Percentiles rank a stretch among this genome's conserved stretches.
These are phyloP conservation scores for Colletotrichum godetiae DNA, from an alignment of 2,329 filamentous ascomycete species.

Conservation along the genomic window DNA sequence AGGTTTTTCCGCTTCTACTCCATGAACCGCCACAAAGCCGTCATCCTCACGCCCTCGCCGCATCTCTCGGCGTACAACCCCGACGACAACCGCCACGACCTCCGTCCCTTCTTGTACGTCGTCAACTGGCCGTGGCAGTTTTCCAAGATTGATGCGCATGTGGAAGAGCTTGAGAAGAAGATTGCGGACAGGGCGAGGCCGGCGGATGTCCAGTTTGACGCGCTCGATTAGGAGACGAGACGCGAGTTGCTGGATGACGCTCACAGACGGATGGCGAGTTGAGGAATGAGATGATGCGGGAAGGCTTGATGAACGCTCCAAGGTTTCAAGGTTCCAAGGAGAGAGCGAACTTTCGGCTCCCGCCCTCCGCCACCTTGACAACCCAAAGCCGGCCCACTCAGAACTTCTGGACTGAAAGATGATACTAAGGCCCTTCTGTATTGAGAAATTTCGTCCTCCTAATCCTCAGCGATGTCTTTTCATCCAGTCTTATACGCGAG, in stretches of 20 bases:
- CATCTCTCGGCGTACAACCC: conserved; percentile 53
- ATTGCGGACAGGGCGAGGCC: conserved; percentile 32
- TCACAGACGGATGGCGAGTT: background rate
- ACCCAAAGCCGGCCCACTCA: too few relatives aligned
- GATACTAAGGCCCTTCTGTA: too few relatives aligned
- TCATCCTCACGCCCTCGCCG: conserved; percentile 67
- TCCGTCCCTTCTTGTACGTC: conserved; percentile 52
- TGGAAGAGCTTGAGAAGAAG: conserved; percentile 46
- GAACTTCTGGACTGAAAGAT: too few relatives aligned
- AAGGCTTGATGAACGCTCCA: too few relatives aligned
- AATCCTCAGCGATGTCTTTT: too few relatives aligned
- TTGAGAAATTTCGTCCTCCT: too few relatives aligned
- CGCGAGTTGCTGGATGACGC: background rate
- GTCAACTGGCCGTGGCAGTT: conserved; percentile 51
- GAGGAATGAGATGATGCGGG: background rate
- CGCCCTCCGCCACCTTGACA: too few relatives aligned
- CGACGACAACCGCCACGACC: conserved; percentile 54
- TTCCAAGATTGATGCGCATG: conserved; percentile 52
- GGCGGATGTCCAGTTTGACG: background rate
- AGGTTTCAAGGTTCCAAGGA: too few relatives aligned
- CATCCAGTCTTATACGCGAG: too few relatives aligned
- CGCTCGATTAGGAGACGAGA: background rate
- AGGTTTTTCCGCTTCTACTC: conserved; percentile 62
- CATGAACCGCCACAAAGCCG: conserved; percentile 75
- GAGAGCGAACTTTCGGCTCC: too few relatives aligned